phyloP scores from a whole-genome alignment of 2,329 filamentous ascomycete species.

The Cladophialophora chaetospira region DNA sequence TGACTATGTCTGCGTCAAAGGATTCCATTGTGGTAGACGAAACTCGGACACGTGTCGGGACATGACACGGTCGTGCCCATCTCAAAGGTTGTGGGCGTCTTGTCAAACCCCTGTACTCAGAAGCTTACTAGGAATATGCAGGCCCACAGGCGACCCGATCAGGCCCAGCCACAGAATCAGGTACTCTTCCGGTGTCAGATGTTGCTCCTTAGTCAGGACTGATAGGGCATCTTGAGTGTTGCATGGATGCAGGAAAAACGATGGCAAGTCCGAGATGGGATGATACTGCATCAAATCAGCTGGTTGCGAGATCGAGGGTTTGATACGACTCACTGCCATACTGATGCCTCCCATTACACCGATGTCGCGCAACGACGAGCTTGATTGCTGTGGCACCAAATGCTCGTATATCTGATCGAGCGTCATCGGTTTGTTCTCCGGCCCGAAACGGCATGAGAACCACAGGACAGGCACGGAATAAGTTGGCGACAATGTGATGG shows the following conservation, averaged over 20 bases:
- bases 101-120: conserved; percentile 33
- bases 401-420: conserved; percentile 71
- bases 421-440: conserved; percentile 57
- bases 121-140: conserved; percentile 74
- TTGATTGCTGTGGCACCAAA: conserved; percentile 69
- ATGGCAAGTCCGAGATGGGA: conserved; percentile 73
- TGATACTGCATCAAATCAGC: conserved; percentile 64
- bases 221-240: conserved; percentile 79
- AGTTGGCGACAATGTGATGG: conserved; percentile 70
- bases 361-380: conserved; percentile 59
- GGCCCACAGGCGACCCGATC: conserved; percentile 75
- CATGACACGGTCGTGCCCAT: not conserved
- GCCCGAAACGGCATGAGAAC: conserved; percentile 66
- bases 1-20: too few species aligned
- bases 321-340: conserved; percentile 63
- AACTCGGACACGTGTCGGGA: too few species aligned
- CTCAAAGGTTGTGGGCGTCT: conserved; percentile 30
- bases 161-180: conserved; percentile 88
- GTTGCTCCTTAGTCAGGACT: conserved; percentile 53
- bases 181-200: conserved; percentile 63
- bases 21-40: too few species aligned
- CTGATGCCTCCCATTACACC: conserved; percentile 74
- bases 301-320: conserved; percentile 19
- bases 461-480: conserved; percentile 76
- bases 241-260: conserved; percentile 93